Percentiles rank a stretch among this genome's conserved stretches.
These are phyloP conservation scores for Chaetomiaceae sp. DNA, from an alignment of 2,329 filamentous ascomycete species.

Conservation along the genomic window DNA sequence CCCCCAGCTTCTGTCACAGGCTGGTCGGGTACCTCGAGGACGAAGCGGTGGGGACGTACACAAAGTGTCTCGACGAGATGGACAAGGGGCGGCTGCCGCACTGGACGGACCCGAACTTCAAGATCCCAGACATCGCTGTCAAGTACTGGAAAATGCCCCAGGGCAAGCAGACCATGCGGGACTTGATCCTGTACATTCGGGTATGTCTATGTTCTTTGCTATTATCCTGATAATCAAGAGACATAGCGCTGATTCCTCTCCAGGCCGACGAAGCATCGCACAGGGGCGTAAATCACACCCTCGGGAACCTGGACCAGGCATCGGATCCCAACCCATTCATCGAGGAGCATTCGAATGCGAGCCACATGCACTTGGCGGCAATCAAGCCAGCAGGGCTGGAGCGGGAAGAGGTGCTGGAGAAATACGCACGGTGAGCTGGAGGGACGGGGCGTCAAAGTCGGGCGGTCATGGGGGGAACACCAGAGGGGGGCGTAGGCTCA, in stretches of 20 bases:
- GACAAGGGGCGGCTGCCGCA: constrained; percentile 75
- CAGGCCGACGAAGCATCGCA: constrained; percentile 65
- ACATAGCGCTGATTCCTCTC: neutral
- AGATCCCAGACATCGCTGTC: constrained; percentile 81
- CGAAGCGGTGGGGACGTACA: constrained; percentile 94
- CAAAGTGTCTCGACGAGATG: constrained; percentile 78
- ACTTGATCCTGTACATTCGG: constrained; percentile 80
- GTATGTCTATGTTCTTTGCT: constrained; percentile 2
- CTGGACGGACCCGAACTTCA: constrained; percentile 65
- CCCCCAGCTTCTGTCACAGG: constrained; percentile 80
- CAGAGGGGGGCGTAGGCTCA: too few relatives aligned
- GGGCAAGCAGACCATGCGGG: constrained; percentile 71
- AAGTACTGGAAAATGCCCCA: constrained; percentile 94
- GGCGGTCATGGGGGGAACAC: neutral
- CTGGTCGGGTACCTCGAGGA: constrained; percentile 97
- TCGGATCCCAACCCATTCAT: constrained; percentile 89
- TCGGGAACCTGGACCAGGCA: constrained; percentile 79
- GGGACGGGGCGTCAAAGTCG: too few relatives aligned
- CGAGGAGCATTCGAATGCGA: constrained; percentile 41
- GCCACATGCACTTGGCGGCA: constrained; percentile 16
- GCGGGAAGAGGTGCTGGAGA: constrained; percentile 15
- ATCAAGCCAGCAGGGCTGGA: constrained; percentile 17
- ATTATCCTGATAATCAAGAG: neutral
- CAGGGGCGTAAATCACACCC: constrained; percentile 90
- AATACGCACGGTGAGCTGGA: neutral